Evolutionary conservation across 306 rosid species (phyloP).

Genomic region (Sicyos edulis): DNA sequence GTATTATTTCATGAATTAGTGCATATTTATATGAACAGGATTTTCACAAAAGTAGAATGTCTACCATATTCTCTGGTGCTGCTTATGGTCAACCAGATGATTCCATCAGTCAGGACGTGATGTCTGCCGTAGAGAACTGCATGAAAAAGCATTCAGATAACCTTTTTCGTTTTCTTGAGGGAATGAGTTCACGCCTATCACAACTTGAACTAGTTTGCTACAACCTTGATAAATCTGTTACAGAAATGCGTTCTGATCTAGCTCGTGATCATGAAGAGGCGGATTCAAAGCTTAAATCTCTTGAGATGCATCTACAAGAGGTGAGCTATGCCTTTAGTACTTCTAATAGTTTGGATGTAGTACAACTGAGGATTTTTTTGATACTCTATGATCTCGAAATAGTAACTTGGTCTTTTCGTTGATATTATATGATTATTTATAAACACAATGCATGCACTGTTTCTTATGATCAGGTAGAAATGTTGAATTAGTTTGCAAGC

Average conservation of each 20-base stretch:
- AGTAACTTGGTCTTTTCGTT: too few species aligned
- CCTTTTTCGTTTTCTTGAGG: constrained; percentile 78
- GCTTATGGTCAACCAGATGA: constrained; percentile 57
- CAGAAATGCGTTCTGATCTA: constrained; percentile 83
- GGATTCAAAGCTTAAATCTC: constrained; percentile 62
- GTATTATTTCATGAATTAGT: neutral
- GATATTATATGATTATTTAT: neutral
- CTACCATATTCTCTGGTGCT: constrained; percentile 45
- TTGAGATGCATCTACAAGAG: constrained; percentile 78
- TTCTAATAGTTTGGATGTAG: constrained; percentile 14
- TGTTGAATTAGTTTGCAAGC: neutral
- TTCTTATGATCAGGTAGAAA: neutral
- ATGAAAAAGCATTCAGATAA: constrained; percentile 74
- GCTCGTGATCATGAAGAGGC: constrained; percentile 67
- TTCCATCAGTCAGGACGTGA: constrained; percentile 50
- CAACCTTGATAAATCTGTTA: constrained; percentile 81
- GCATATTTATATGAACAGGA: constrained; percentile 39
- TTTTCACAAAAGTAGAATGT: constrained; percentile 49
- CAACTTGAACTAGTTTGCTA: constrained; percentile 85
- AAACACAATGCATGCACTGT: neutral
- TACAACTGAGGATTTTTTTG: neutral
- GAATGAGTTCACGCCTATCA: constrained; percentile 76
- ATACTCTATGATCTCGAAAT: too few species aligned
- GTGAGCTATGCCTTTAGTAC: constrained; percentile 36
- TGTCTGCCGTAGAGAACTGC: constrained; percentile 68